A percentile compares a stretch with the other conserved stretches of the same genome.
These are phyloP conservation scores for Fusarium citri DNA, from an alignment of 2,329 filamentous ascomycete species.

Conservation along the genomic window DNA sequence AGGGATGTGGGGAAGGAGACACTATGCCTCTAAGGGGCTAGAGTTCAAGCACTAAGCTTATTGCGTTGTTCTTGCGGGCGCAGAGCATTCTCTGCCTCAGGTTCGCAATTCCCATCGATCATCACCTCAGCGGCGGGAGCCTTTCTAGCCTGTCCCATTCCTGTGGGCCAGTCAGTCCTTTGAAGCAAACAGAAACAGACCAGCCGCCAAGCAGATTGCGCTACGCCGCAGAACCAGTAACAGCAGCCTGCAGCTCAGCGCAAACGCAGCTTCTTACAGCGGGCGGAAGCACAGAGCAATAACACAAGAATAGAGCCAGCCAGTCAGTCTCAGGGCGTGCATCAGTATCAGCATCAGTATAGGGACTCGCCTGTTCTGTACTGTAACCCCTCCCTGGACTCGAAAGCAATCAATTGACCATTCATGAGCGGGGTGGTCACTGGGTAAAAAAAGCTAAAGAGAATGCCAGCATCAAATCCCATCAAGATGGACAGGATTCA, in stretches of 20 bases:
- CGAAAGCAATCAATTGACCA: constrained; percentile 32
- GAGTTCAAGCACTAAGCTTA: constrained; percentile 5
- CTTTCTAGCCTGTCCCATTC: constrained; percentile 30
- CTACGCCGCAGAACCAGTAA: constrained; percentile 24
- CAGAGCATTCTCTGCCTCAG: constrained; percentile 33
- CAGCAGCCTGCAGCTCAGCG: constrained; percentile 9
- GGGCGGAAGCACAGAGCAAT: constrained; percentile 24
- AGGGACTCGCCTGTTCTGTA: background rate
- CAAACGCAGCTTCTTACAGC: background rate
- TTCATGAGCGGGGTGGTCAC: constrained; percentile 35
- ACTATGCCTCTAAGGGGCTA: constrained; percentile 17
- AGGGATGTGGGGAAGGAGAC: constrained; percentile 19
- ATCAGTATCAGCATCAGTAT: constrained; percentile 2
- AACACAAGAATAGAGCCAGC: constrained; percentile 1
- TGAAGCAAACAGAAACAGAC: constrained; percentile 12
- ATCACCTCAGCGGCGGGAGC: constrained; percentile 2
- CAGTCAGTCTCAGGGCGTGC: constrained; percentile 12
- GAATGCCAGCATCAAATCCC: constrained; percentile 37
- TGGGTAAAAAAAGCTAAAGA: constrained; percentile 11
- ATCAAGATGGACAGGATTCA: constrained; percentile 27
- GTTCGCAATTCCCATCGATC: background rate
- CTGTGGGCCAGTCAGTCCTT: constrained; percentile 16
- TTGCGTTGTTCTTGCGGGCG: constrained; percentile 34
- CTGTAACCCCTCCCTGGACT: constrained; percentile 20
- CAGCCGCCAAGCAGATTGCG: constrained; percentile 12